A percentile compares a stretch with the other conserved stretches of the same genome.
phyloP scores from a whole-genome alignment of 1,139 yeast genomes.

The Blastobotrys elegans region DNA sequence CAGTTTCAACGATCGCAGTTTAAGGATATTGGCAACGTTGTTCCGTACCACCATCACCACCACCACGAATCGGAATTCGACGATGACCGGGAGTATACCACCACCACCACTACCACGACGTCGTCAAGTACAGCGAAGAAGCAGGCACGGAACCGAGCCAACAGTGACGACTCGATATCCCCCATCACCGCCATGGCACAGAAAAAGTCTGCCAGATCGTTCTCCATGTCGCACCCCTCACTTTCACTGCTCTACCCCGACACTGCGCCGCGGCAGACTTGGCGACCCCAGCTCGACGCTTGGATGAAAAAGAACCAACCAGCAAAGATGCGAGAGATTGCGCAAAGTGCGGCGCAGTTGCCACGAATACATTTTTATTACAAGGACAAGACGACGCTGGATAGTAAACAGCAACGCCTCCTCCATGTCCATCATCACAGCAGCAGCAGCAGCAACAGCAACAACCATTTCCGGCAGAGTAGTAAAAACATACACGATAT shows the following conservation, averaged over 20 bases:
- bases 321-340: conserved; percentile 22
- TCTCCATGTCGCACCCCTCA: too few relatives aligned
- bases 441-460: conserved; percentile 1
- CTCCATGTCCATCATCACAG: conserved; percentile 7
- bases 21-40: not conserved
- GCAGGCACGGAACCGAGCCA: not conserved
- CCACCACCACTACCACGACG: not conserved
- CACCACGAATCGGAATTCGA: not conserved
- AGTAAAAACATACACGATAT: not conserved
- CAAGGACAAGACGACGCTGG: conserved; percentile 11
- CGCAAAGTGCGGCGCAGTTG: conserved; percentile 16
- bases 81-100: not conserved
- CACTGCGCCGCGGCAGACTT: conserved; percentile 36
- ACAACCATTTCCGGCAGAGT: conserved; percentile 2
- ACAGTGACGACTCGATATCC: not conserved
- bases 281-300: conserved; percentile 37
- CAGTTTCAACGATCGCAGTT: not conserved
- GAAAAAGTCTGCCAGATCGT: too few relatives aligned
- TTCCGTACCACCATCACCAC: not conserved
- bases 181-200: not conserved
- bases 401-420: conserved; percentile 10
- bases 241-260: conserved; percentile 36
- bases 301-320: conserved; percentile 34
- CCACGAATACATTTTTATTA: conserved; percentile 17
- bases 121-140: not conserved